Base-by-base conservation (phyloP, 1,284 basidiomycete species). In the Ustilago cynodontis region DNA sequence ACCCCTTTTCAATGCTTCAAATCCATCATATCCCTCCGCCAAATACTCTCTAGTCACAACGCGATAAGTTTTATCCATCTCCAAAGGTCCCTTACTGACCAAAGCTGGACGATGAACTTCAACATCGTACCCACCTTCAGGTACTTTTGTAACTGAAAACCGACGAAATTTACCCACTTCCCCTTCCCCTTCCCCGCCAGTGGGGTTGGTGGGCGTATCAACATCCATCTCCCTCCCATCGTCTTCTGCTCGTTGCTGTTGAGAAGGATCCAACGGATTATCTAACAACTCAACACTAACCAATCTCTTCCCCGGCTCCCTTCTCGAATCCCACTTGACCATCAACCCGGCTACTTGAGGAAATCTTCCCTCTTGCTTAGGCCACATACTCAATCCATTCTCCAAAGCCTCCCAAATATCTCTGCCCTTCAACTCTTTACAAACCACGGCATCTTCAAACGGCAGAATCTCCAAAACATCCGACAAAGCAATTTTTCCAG, bases 351-450 rank as follows among this genome's bases (percentile, higher is more conserved):
- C 92, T 31, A 96, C 88, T 24, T 94, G 89, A 0, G 94, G 94
- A 86, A 97, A 97, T 3, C 94, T 93, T 14, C 94, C 94, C 89
- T 96, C 94, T 86, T 95, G 94, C 20, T 93, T 92, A 4, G 94
- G 94, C 90, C 93, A 96, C 60, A 90, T 92, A 59, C 88, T 88
- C 14, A 97, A 87, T 1, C 91, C 90, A 31, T 89, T 89, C 84
- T 97, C 94, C 20, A 96, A 81, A 0, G 92, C 91, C 60, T 91
- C 91, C 93, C 93, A 95, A 41, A 96, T 90, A 0, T 91, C 89
- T 79, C 90, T 88, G 0, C 94, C 94, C 76, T 93, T 92, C 16
- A 96, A 86, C 86, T 94, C 92, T 31, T 94, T 84, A 8, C 94
- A 93, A 1, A 97, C 90, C 13, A 82, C 63, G 0, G 94, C 91